Evolutionary conservation across 2,329 filamentous ascomycete species (phyloP).

Genomic region (Colletotrichum kahawae): DNA sequence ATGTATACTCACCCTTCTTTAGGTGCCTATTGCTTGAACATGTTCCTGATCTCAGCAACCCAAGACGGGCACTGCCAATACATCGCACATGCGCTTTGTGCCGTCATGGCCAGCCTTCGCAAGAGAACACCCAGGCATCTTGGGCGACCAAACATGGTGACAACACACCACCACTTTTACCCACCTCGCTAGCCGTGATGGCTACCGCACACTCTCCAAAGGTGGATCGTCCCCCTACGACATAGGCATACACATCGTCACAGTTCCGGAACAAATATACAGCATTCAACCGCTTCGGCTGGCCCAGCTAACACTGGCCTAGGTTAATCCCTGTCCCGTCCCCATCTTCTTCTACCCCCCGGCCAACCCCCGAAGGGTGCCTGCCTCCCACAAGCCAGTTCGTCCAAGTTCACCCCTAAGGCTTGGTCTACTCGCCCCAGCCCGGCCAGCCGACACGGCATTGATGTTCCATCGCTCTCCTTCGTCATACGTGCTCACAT

Average conservation of each 20-base stretch:
- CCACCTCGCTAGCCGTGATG: neutral
- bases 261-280: neutral
- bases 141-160: neutral
- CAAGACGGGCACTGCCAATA: neutral
- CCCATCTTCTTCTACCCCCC: neutral
- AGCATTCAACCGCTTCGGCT: neutral
- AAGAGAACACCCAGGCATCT: neutral
- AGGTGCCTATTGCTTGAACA: neutral
- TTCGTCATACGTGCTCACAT: neutral
- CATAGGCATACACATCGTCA: neutral
- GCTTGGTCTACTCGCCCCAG: neutral
- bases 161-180: neutral
- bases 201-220: neutral
- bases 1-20: neutral
- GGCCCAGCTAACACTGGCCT: neutral
- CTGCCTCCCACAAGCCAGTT: neutral
- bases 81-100: neutral
- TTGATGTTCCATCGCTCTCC: constrained; percentile 15
- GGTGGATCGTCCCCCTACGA: neutral
- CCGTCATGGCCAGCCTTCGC: neutral
- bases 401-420: neutral
- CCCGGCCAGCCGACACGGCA: constrained; percentile 10
- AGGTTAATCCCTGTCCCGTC: neutral
- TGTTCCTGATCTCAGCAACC: neutral
- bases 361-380: neutral